phyloP scores from a whole-genome alignment of 2,329 filamentous ascomycete species.

The Endothia cerciana region DNA sequence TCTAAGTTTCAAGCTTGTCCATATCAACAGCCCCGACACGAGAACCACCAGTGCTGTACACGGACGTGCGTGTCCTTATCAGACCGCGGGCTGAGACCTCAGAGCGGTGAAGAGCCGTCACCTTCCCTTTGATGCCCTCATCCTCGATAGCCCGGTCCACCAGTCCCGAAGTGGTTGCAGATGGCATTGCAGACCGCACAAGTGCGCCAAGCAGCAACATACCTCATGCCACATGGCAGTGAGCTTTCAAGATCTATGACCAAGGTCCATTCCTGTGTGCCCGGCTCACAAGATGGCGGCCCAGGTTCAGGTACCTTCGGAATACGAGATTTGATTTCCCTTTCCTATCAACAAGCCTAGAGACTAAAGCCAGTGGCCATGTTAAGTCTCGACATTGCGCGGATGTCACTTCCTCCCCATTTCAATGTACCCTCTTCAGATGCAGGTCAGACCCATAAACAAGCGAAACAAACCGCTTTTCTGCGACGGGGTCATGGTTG shows the following conservation, averaged over 20 bases:
- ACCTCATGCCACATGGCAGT: slow-evolving; percentile 16
- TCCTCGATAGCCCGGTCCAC: not conserved
- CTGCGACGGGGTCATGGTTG: slow-evolving; percentile 3
- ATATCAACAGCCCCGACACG: not conserved
- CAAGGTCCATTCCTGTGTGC: slow-evolving; percentile 12
- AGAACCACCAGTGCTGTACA: not conserved
- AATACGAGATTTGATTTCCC: not conserved
- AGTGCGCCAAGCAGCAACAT: not conserved
- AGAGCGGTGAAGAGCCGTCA: slow-evolving; percentile 23
- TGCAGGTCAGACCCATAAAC: slow-evolving; percentile 13
- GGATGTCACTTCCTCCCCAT: slow-evolving; percentile 2
- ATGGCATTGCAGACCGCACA: slow-evolving; percentile 12
- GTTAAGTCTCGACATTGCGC: not conserved
- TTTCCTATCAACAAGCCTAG: not conserved
- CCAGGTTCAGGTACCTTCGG: not conserved
- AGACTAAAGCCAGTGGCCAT: not conserved
- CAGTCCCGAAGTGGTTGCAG: slow-evolving; percentile 16
- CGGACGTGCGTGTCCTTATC: slow-evolving; percentile 15
- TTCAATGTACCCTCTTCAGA: not conserved
- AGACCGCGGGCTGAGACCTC: not conserved
- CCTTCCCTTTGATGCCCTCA: slow-evolving; percentile 1
- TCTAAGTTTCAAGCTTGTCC: slow-evolving; percentile 1
- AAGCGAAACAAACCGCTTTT: slow-evolving; percentile 18
- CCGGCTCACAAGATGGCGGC: not conserved
- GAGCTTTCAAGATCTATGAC: slow-evolving; percentile 5